Base-by-base conservation (phyloP, 805 yeast genomes). In the Wickerhamomyces sydowiorum region DNA sequence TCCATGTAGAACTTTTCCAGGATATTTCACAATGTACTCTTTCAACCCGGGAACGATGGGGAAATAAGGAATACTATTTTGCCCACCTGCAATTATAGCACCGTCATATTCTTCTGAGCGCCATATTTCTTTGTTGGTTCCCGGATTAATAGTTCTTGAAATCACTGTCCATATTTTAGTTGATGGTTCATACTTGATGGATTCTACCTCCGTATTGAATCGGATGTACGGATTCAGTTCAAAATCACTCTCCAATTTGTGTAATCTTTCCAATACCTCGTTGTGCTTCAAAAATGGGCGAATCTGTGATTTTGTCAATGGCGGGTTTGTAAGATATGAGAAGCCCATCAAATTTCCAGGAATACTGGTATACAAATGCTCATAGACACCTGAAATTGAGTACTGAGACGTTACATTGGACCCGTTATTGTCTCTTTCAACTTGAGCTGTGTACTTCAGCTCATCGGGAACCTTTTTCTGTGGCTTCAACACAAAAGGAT, bases 31-130 rank as follows among this genome's bases (percentile, higher is more conserved):
- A 12, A 25, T 28, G 62, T 66, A 75, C 35, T 63, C 67, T 4
- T 61, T 54, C 19, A 80, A 52, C 1, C 83, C 83, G 4, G 54
- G 51, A 31, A 66, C 60, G 8, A 62, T 56, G 0, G 86, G 86
- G 32, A 71, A 51, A 43, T 54, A 63, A 2, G 86, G 86, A 10
- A 70, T 60, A 31, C 75, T 65, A 53, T 67, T 76, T 51, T 75
- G 76, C 5, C 86, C 86, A 8, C 70, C 56, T 7, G 82, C 77
- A 13, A 78, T 57, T 4, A 75, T 66, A 6, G 80, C 70, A 9
- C 71, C 78, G 54, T 80, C 85, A 45, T 66, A 75, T 28, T 49
- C 52, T 47, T 71, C 69, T 18, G 44, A 52, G 44, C 70, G 68
- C 75, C 74, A 70, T 36, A 48, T 48, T n/a, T 49, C 65, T 9